Percentiles rank a stretch among this genome's conserved stretches.
Conservation (phyloP, 73 alveolate genomes). For the Paramecium bursaria region DNA sequence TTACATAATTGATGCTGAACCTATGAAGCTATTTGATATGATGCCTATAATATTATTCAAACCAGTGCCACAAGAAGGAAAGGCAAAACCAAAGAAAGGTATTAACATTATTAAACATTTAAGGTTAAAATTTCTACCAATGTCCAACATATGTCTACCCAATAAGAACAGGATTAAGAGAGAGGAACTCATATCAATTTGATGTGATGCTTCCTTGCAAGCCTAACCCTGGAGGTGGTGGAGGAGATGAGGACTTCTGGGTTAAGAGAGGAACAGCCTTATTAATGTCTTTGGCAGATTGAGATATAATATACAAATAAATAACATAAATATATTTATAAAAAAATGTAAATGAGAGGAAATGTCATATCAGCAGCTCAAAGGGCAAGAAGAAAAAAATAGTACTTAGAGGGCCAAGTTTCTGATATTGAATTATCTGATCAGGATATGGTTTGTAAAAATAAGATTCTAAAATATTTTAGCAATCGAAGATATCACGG, state of each 20-base stretch:
- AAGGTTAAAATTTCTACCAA: constrained; percentile 75
- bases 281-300: constrained; percentile 85
- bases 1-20: constrained; percentile 96
- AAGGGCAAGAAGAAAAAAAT: neutral
- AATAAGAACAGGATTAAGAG: constrained; percentile 91
- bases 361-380: constrained; percentile 16
- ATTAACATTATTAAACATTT: neutral
- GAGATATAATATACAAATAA: neutral
- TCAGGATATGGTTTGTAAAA: no score
- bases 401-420: neutral
- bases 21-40: constrained; percentile 95
- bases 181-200: constrained; percentile 92
- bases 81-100: constrained; percentile 68
- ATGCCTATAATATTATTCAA: constrained; percentile 97
- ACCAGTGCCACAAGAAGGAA: constrained; percentile 77
- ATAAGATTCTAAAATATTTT: constrained; percentile 10
- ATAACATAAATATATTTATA: neutral
- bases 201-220: constrained; percentile 84
- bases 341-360: neutral
- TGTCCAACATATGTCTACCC: constrained; percentile 96
- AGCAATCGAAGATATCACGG: neutral
- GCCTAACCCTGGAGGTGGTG: constrained; percentile 77
- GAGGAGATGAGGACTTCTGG: constrained; percentile 90
- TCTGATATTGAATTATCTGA: constrained; percentile 34
- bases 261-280: constrained; percentile 97